phyloP scores from a whole-genome alignment of 176 grass and related monocot genomes.

The Musa acuminata region DNA sequence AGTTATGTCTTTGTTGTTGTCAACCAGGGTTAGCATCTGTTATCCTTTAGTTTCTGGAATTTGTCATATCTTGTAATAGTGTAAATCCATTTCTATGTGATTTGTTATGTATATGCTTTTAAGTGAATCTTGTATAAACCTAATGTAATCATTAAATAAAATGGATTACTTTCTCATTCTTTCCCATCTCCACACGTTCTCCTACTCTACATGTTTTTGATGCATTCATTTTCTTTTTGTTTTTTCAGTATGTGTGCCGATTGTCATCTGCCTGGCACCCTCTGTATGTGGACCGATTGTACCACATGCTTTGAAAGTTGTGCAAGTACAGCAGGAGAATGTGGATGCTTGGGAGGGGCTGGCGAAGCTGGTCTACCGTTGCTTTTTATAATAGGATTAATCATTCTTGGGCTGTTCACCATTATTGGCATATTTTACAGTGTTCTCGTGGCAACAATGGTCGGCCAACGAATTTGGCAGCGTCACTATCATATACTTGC shows the following conservation, averaged over 20 bases:
- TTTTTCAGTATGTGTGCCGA: constrained; percentile 90
- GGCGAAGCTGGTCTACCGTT: constrained; percentile 76
- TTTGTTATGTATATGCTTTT: not conserved
- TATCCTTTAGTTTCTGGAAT: not conserved
- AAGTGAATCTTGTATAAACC: not conserved
- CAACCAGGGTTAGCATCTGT: constrained; percentile 68
- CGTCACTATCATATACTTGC: constrained; percentile 97
- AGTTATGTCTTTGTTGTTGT: constrained; percentile 97
- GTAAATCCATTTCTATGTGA: not conserved
- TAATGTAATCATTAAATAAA: too few species aligned
- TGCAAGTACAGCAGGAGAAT: constrained; percentile 78
- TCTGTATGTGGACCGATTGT: constrained; percentile 98
- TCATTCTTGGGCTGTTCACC: constrained; percentile 71
- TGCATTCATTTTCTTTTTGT: not conserved
- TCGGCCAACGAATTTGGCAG: constrained; percentile 95
- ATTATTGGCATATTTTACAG: constrained; percentile 92
- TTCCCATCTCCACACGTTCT: not conserved
- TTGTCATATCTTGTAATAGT: not conserved
- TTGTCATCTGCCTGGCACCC: constrained; percentile 90
- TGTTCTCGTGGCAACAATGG: constrained; percentile 92
- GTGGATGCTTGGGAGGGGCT: constrained; percentile 89
- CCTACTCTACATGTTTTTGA: not conserved
- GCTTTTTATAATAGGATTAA: constrained; percentile 76
- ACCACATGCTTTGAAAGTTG: constrained; percentile 92
- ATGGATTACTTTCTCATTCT: too few species aligned